Evolutionary conservation across 345 rosid genomes (phyloP).

Genomic region (Noccaea caerulescens): DNA sequence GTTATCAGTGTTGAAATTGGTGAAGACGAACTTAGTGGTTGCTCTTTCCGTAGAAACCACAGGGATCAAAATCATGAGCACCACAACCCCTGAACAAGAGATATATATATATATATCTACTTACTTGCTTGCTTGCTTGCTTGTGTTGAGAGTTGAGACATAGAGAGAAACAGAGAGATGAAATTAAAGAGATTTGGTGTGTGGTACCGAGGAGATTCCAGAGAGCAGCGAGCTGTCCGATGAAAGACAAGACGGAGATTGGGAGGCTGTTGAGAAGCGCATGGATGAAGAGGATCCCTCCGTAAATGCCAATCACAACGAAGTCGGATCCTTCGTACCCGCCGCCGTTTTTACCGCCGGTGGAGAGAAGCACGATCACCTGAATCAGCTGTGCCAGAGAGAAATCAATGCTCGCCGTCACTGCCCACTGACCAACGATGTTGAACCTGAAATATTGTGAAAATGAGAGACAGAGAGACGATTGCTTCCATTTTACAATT

Average conservation of each 20-base stretch:
- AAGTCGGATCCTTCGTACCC: slow-evolving; percentile 88
- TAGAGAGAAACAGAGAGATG: neutral
- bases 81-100: slow-evolving; percentile 63
- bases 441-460: slow-evolving; percentile 75
- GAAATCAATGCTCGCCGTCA: slow-evolving; percentile 48
- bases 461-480: neutral
- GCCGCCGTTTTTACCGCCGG: slow-evolving; percentile 93
- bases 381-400: slow-evolving; percentile 50
- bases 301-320: slow-evolving; percentile 75
- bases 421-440: slow-evolving; percentile 99
- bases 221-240: slow-evolving; percentile 90
- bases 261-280: slow-evolving; percentile 86
- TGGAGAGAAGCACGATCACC: slow-evolving; percentile 74
- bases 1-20: slow-evolving; percentile 82
- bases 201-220: slow-evolving; percentile 82
- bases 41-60: slow-evolving; percentile 77
- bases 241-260: slow-evolving; percentile 72
- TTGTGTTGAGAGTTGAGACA: slow-evolving; percentile 7
- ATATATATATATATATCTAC: neutral
- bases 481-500: neutral
- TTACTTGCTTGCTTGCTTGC: neutral
- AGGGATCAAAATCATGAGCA: slow-evolving; percentile 84
- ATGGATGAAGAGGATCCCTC: slow-evolving; percentile 73
- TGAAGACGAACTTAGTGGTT: slow-evolving; percentile 84
- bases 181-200: neutral